Base-by-base conservation (phyloP, 2,329 filamentous ascomycete species). In the Phialophora chinensis region DNA sequence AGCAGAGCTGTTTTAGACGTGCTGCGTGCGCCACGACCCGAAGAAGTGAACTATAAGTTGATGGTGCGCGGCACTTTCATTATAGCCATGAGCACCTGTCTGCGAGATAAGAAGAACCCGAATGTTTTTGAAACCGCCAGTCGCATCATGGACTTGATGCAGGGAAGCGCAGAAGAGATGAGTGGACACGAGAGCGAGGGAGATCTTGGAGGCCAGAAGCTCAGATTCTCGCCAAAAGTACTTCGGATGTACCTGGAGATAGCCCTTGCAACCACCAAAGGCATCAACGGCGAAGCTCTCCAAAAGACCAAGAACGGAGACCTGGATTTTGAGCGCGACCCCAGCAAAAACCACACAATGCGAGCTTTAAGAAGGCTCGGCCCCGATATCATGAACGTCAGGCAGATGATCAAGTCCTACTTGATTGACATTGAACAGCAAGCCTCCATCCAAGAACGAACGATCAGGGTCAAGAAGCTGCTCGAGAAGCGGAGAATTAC, bases 41-140 rank as follows among this genome's bases (percentile, higher is more conserved):
- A 64, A 89, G 73, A 86, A 85, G 1, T 73, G 74, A 25, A 73
- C 79, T 6, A 72, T 81, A 67, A 74, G 85, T 47, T 72, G 27
- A 68, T 78, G 75, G 63, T 72, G 75, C 38, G 85, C 84, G 65
- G 66, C 25, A 87, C 87, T 10, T 91, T 93, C 79, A 86, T 87
- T 61, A 85, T 92, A 55, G 92, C 90, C 62, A 87, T 97, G 81
- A 84, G 85, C 69, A 84, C 87, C 4, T 97, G 93, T 77, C 80
- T 87, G 27, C 86, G 89, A 64, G 92, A 97, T 80, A 90, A 88
- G 74, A 88, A 88, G 63, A 97, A 96, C 76, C 82, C 77, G n/a
- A 85, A 89, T 60, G 86, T 87, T 25, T 85, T 96, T 70, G 78
- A 81, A 2, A 84, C 90, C 70, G 90, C 91, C 4, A 86, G 82